Base-by-base conservation (phyloP, 2,329 filamentous ascomycete species). In the Botrytis squamosa region DNA sequence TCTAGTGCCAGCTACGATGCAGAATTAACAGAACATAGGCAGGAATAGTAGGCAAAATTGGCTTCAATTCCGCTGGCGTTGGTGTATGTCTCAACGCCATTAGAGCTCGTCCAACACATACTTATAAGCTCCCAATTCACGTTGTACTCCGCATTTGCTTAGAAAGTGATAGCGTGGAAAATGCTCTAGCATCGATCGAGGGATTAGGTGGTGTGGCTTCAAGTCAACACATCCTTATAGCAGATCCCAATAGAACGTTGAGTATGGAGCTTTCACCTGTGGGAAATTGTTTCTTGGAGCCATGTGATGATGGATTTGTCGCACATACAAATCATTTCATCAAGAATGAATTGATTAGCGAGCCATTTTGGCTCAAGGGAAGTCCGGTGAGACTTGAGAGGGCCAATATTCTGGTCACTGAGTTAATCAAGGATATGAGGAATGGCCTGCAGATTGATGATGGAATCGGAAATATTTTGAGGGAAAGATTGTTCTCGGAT, bases 41-140 rank as follows among this genome's bases (percentile, higher is more conserved):
- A 16, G 78, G 78, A 14, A 78, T 80, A 12, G 72, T 80, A 18
- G 78, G 78, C 29, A 80, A 90, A 77, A 89, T 90, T 59, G 88
- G 88, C 0, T 81, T 90, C 74, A 90, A 90, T 76, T 83, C 81
- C 49, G 75, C 79, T 0, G 86, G 87, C 4, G 87, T 90, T 0
- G 88, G 87, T 1, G 85, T 87, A 0, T 85, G 84, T 66, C 82
- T 89, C 44, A 90, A 90, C 77, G 88, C 88, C 5, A 87, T 90
- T 75, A 81, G 83, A 74, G 86, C 85, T 3, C 81, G 82, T 60
- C 87, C 87, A 3, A 83, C 87, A 55, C 82, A 85, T 74, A 78
- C 82, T 2, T 79, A 78, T 5, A 83, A 84, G 18, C 77, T 89
- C 16, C 88, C 88, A 0, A 85, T 85, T 29, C 88, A 90, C 79